Percentiles rank a stretch among this genome's conserved stretches.
phyloP scores from a whole-genome alignment of 192 early-diverging fungal genomes.

The Spizellomyces punctatus region DNA sequence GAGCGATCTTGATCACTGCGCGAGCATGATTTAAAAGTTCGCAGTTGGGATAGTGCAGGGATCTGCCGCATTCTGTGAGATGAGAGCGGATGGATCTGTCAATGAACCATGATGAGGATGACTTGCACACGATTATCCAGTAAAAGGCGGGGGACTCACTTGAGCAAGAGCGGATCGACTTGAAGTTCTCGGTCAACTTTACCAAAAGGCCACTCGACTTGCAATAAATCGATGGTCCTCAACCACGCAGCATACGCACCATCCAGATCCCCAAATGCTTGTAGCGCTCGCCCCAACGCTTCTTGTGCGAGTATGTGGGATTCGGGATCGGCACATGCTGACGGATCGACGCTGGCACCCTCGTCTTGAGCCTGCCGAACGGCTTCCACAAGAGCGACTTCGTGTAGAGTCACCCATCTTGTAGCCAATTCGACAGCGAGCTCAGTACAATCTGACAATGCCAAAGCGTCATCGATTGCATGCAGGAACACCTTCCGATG shows the following conservation, averaged over 20 bases:
- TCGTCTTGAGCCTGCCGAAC: not conserved
- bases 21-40: too few relatives aligned
- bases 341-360: not conserved
- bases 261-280: not conserved
- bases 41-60: too few relatives aligned
- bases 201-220: conserved; percentile 23
- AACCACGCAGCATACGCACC: not conserved
- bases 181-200: not conserved
- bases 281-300: conserved; percentile 9
- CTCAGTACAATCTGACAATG: not conserved
- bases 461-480: not conserved
- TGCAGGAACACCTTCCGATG: conserved; percentile 2
- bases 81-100: too few relatives aligned
- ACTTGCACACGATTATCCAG: too few relatives aligned
- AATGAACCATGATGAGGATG: too few relatives aligned
- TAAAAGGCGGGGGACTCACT: too few relatives aligned
- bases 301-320: conserved; percentile 8
- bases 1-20: too few relatives aligned
- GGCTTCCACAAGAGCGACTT: conserved; percentile 25
- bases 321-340: conserved; percentile 11
- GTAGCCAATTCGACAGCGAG: conserved; percentile 23
- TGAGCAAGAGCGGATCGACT: not conserved
- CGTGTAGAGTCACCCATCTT: conserved; percentile 25
- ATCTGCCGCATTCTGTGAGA: too few relatives aligned
- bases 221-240: conserved; percentile 20